Base-by-base conservation (phyloP, 768 basidiomycete genomes). In the Macrocybe gigantea region DNA sequence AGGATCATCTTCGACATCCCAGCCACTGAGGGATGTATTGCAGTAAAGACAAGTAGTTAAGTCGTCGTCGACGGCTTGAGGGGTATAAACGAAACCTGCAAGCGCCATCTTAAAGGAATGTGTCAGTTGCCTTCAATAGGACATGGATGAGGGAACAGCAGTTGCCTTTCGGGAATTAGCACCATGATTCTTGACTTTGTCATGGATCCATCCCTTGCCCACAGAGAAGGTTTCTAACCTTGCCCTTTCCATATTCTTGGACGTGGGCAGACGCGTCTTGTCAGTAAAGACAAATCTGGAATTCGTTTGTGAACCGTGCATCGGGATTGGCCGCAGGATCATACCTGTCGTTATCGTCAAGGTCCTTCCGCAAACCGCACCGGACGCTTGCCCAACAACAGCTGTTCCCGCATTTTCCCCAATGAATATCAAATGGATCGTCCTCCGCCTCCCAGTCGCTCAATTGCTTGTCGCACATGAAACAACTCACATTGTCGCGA, bases 1-100 rank as follows among this genome's bases (percentile, higher is more conserved):
- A 10, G 94, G 94, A 64, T 94, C 83, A 61, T 98, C 94, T 10
- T 79, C 80, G 30, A 74, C 69, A 38, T 93, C 89, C 94, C 94
- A 98, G 1, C 88, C 91, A 47, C 83, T 82, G 2, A 95, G 77
- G 1, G 82, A 75, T 33, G 85, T 71, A 38, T 83, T 73, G 61
- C 94, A 98, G 59, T 93, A 93, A 5, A 93, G 70, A 64, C 94
- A 98, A 0, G 83, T 83, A 0, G 82, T 91, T 1, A 83, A 79
- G 63, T 98, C 94, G 54, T 90, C 85, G 3, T 76, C 83, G 1
- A 70, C 56, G 9, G 71, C 65, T 48, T 82, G 78, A 1, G 92
- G 88, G 0, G 82, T 83, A 60, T 77, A 90, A 0, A 90, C 77
- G 59, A 95, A 96, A 6, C 94, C 94, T 2, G 93, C 92, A 54